Base-by-base conservation (phyloP, 2,329 filamentous ascomycete genomes). In the Parascedosporium putredinis region DNA sequence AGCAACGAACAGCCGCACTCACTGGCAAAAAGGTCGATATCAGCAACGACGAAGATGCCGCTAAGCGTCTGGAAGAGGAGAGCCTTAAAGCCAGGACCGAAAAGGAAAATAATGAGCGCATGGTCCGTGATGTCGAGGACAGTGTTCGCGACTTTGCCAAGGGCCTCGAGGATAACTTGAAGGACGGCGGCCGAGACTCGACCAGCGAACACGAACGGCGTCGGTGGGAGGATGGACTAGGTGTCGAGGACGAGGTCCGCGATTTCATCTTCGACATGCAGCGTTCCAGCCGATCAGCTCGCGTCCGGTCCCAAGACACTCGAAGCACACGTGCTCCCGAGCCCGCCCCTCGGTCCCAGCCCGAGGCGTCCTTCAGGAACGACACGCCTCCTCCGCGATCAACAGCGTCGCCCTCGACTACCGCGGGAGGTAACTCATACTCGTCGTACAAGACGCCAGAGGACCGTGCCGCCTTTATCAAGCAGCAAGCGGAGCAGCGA, bases 191-290 rank as follows among this genome's bases (percentile, higher is more conserved):
- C 38, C 79, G 85, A 54, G 86, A 83, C 58, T 83, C 82, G 34
- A 80, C 83, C 3, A 87, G 83, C 54, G 88, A 96, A 66, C 90
- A 96, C 62, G 93, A 98, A 70, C 83, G 81, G 59, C 82, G 93
- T 54, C 81, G 93, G 54, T 98, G 93, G 93, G 89, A 98, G 58
- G 93, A 98, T 66, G 93, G 82, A 8, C 75, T 98, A 33, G 93
- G 93, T 24, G 93, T 98, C 24, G 93, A 98, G 62, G 91, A 98
- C 60, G 89, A 95, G 60, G 86, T 97, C 54, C 88, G 89, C 60
- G 93, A 98, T 61, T 97, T 98, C 66, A 98, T 98, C 63, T 97
- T 93, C 62, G 93, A 97, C 57, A 72, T 98, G 49, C 90, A 96
- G 64, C 82, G 91, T 53, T 86, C 83, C 54, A 94, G 88, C 64